Evolutionary conservation across 768 basidiomycete genomes (phyloP), one percentile per base, ranked within the genome.

Genomic region (Strobilomyces confusus): DNA sequence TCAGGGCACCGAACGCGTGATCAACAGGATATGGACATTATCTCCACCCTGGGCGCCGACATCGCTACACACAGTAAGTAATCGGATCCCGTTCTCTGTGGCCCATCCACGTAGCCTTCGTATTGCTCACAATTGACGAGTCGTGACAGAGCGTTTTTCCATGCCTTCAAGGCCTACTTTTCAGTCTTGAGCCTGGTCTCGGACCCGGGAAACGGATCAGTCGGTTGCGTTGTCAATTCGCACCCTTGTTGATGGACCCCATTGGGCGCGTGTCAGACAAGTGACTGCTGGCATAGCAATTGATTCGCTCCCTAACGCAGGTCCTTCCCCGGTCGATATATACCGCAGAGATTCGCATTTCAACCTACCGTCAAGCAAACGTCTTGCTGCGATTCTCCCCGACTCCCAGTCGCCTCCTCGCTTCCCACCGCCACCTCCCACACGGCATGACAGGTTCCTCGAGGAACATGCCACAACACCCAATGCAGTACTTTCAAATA

Each of bases 1-100:
- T 32, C 58, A 55, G 58, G 58, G 52, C 32, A 19, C 23, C 5
- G 20, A 51, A 42, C 46, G 4, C 36, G 49, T 54, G 57, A 34
- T 41, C 20, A 48, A 5, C 4, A 37, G 6, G 3, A 37, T n/a
- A n/a, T 37, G 36, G 8, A 15, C 8, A 37, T 17, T 15, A 34
- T 37, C 17, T 17, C 36, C 15, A 17, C 36, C n/a, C 41, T 23
- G 41, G 23, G 41, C 13, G 41, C 41, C 2, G 15, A 23, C n/a
- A 14, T 6, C 23, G 36, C 2, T 41, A 17, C 36, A 37, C 11
- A 37, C 15, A 12, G 36, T 12, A 37, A 37, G 36, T 15, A 34
- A 14, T 34, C 14, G 11, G 4, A 34, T 34, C 33, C 9, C 11
- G 11, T 34, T 15, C 14, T 34, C 14, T n/a, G n/a, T n/a, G n/a